Evolutionary conservation across 305 asterid genomes (phyloP).

Genomic region (Fraxinus sp.): DNA sequence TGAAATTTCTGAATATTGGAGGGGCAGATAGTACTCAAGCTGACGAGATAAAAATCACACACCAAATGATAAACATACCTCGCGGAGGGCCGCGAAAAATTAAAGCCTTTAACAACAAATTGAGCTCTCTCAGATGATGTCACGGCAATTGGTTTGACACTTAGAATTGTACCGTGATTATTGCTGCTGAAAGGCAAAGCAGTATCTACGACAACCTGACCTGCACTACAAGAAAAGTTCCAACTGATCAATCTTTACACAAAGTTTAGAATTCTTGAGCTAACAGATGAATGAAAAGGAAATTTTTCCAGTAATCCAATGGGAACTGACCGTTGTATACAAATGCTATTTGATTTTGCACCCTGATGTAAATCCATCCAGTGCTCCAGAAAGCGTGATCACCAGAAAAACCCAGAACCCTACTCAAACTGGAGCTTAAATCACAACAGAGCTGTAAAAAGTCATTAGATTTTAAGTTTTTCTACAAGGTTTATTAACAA

Average conservation of each 20-base stretch:
- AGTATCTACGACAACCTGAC: slow-evolving; percentile 59
- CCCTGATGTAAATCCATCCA: slow-evolving; percentile 74
- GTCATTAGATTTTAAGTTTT: slow-evolving; percentile 18
- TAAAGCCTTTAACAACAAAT: slow-evolving; percentile 60
- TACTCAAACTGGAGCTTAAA: slow-evolving; percentile 63
- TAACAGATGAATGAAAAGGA: not conserved
- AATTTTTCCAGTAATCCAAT: slow-evolving; percentile 7
- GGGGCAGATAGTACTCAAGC: slow-evolving; percentile 6
- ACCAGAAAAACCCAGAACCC: slow-evolving; percentile 54
- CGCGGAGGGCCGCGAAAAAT: slow-evolving; percentile 52
- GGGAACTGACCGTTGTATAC: slow-evolving; percentile 47
- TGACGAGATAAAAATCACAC: slow-evolving; percentile 1
- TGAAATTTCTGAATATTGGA: slow-evolving; percentile 15
- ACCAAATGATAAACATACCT: slow-evolving; percentile 45
- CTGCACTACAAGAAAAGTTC: slow-evolving; percentile 42
- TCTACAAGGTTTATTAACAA: slow-evolving; percentile 14
- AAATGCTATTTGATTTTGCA: slow-evolving; percentile 70
- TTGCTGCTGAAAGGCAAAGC: slow-evolving; percentile 46
- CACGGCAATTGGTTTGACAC: slow-evolving; percentile 73
- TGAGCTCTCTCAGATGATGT: slow-evolving; percentile 57
- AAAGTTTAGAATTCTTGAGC: slow-evolving; percentile 20
- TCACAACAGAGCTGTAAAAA: slow-evolving; percentile 58
- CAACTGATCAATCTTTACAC: slow-evolving; percentile 20
- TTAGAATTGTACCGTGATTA: slow-evolving; percentile 43
- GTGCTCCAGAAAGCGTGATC: slow-evolving; percentile 63